These are phyloP conservation scores for Penicillium flavigenum DNA, from an alignment of 495 filamentous ascomycete genomes.

Conservation along the genomic window DNA sequence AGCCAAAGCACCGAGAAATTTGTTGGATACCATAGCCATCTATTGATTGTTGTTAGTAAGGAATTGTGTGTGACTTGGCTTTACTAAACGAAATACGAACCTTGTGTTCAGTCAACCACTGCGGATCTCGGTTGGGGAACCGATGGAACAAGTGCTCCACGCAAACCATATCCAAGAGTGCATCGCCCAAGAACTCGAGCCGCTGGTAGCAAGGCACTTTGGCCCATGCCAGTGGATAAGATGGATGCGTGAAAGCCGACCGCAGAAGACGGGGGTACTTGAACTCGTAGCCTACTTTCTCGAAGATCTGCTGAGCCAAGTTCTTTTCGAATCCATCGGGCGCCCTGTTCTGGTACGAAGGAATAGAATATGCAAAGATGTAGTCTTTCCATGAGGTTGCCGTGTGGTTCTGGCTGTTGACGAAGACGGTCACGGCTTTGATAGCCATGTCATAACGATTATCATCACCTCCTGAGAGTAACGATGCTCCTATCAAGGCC, in stretches of 20 bases:
- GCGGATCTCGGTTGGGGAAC: constrained; percentile 79
- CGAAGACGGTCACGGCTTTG: constrained; percentile 75
- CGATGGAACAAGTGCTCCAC: constrained; percentile 75
- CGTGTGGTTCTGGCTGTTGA: constrained; percentile 64
- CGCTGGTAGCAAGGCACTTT: constrained; percentile 86
- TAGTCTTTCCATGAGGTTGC: constrained; percentile 72
- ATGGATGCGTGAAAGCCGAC: constrained; percentile 88
- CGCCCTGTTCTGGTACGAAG: constrained; percentile 64
- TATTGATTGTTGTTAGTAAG: constrained; percentile 24
- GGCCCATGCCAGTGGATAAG: constrained; percentile 69
- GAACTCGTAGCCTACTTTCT: constrained; percentile 78
- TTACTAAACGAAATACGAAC: constrained; percentile 26
- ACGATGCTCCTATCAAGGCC: constrained; percentile 86
- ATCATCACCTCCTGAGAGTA: constrained; percentile 59
- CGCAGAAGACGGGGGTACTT: constrained; percentile 70
- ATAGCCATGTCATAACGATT: constrained; percentile 76
- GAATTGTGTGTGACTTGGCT: neutral
- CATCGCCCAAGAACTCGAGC: constrained; percentile 90
- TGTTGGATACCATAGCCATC: constrained; percentile 99
- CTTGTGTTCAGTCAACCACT: constrained; percentile 98
- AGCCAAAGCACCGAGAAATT: constrained; percentile 81
- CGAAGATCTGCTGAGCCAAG: constrained; percentile 62
- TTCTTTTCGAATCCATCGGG: constrained; percentile 55
- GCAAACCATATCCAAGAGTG: constrained; percentile 84
- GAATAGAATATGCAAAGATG: constrained; percentile 64